A percentile compares a stretch with the other conserved stretches of the same genome.
phyloP scores from a whole-genome alignment of 495 filamentous ascomycete genomes.

The Talaromyces proteolyticus region DNA sequence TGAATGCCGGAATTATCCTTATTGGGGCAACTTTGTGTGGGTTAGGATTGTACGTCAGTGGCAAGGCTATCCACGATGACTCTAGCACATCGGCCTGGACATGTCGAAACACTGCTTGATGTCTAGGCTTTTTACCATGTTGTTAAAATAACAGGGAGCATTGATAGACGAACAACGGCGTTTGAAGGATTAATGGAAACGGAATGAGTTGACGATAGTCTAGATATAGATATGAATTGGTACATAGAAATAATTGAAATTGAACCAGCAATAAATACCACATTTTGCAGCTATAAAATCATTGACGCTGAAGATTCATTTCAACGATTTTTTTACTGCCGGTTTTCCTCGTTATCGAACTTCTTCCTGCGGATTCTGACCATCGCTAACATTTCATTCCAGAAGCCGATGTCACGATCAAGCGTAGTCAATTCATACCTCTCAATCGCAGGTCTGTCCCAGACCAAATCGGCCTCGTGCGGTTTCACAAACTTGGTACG shows the following conservation, averaged over 20 bases:
- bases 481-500: constrained; percentile 42
- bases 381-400: constrained; percentile 32
- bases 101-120: constrained; percentile 11
- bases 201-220: too few relatives aligned
- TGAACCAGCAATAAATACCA: not conserved
- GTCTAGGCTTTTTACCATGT: too few relatives aligned
- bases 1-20: constrained; percentile 20
- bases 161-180: too few relatives aligned
- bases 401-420: constrained; percentile 25
- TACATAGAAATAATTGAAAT: not conserved
- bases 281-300: too few relatives aligned
- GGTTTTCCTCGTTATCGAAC: not conserved
- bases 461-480: constrained; percentile 47
- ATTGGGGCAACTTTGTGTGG: constrained; percentile 21
- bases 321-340: not conserved
- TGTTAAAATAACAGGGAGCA: too few relatives aligned
- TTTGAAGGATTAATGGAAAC: too few relatives aligned
- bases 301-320: too few relatives aligned
- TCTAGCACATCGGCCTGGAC: constrained; percentile 22
- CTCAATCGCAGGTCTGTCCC: constrained; percentile 37
- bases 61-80: constrained; percentile 35
- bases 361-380: constrained; percentile 24
- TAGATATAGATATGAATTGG: not conserved
- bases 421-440: constrained; percentile 8
- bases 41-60: constrained; percentile 32